These are phyloP conservation scores for Podila horticola DNA, from an alignment of 192 early-diverging fungal genomes.

Conservation along the genomic window DNA sequence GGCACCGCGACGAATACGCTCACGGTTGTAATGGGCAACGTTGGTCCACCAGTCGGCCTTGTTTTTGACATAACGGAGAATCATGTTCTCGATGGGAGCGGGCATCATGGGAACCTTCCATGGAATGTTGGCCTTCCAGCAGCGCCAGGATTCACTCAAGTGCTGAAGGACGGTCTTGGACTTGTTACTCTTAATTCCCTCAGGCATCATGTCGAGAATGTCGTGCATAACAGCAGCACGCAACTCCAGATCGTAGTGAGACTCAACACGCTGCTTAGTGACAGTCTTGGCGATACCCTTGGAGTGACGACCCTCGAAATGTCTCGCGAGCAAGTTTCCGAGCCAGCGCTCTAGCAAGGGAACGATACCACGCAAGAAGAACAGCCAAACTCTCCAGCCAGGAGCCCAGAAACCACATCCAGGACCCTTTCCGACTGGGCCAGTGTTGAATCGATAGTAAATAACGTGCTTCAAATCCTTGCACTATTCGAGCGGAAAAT, in stretches of 20 bases:
- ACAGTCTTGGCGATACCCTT: constrained; percentile 99
- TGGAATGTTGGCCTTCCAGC: constrained; percentile 99
- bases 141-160: constrained; percentile 94
- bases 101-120: constrained; percentile 99
- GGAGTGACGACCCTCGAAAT: constrained; percentile 97
- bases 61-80: constrained; percentile 97
- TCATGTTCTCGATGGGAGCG: constrained; percentile 98
- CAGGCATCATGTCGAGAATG: constrained; percentile 99
- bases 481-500: constrained; percentile 47
- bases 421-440: constrained; percentile 97
- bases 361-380: constrained; percentile 98
- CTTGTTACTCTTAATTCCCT: constrained; percentile 97
- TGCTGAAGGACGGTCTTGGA: constrained; percentile 96
- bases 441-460: constrained; percentile 94
- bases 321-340: constrained; percentile 97
- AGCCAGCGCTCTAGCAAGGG: constrained; percentile 98
- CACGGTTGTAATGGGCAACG: constrained; percentile 98
- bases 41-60: constrained; percentile 99
- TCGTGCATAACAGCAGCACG: constrained; percentile 99
- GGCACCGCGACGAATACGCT: constrained; percentile 97
- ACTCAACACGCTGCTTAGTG: constrained; percentile 99
- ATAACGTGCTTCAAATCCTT: constrained; percentile 97
- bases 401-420: constrained; percentile 99
- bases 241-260: constrained; percentile 97
- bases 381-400: constrained; percentile 99